Base-by-base conservation (phyloP, 345 rosid species). In the Camelina hispida region DNA sequence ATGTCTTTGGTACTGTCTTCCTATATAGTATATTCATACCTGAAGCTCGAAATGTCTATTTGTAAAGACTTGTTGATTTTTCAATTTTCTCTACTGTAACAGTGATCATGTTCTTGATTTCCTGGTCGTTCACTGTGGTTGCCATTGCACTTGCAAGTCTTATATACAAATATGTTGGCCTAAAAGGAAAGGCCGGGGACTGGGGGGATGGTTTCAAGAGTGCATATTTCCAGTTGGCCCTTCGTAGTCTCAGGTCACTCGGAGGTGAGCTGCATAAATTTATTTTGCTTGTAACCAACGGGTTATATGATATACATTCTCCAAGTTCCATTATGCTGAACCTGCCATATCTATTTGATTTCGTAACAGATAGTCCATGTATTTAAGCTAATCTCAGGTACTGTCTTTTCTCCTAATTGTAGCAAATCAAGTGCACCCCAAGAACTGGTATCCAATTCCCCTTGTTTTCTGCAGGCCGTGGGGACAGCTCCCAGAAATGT, bases 151-250 rank as follows among this genome's bases (percentile, higher is more conserved):
- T 96, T 63, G 98, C 97, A 79, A 91, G 93, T 81, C 98, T 96
- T 74, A 93, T 96, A 79, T 96, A 93, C 84, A 91, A 96, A 77
- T 96, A 96, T 50, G 99, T 96, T 74, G 85, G 98, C 84, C 58
- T 96, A 51, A 93, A 89, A 84, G 99, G 99, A 73, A 96, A 96
- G 83, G 99, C 97, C 46, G 99, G 98, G 74, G 98, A 96, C 82
- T 96, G 99, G 99, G 99, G 98, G 13, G 99, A 96, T 69, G 99
- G 99, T 80, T 89, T 96, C 85, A 96, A 96, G 87, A 96, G 99
- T 84, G 99, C 99, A 50, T 96, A 96, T 85, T 93, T 96, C 76
- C 99, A 96, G 81, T 82, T 93, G 73, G 99, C 99, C 62, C 99
- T 96, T 44, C 98, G 97, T 34, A 96, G 99, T 85, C 99, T 96